These are phyloP conservation scores for Globisporangium takayamanum DNA, from an alignment of 352 stramenopile species.

Conservation along the genomic window DNA sequence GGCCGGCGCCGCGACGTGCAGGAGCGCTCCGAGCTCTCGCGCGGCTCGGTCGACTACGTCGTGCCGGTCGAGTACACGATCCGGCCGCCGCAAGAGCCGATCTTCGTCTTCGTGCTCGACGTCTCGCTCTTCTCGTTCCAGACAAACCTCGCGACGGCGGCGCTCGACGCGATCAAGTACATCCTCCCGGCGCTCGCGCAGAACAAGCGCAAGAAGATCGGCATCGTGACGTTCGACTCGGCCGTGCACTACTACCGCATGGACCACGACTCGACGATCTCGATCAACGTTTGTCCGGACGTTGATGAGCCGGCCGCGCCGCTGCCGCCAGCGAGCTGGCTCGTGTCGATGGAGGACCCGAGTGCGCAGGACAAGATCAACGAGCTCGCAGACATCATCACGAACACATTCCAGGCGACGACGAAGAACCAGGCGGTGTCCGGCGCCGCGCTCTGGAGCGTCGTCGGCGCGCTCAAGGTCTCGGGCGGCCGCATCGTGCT, in stretches of 20 bases:
- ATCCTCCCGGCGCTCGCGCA: constrained; percentile 63
- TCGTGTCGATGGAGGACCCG: constrained; percentile 78
- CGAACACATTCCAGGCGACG: constrained; percentile 55
- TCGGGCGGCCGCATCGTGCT: constrained; percentile 64
- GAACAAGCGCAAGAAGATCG: constrained; percentile 83
- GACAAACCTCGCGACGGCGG: constrained; percentile 49
- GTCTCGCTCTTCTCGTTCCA: constrained; percentile 84
- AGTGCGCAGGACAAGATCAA: constrained; percentile 62
- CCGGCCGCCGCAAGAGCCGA: constrained; percentile 73
- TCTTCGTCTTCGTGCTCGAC: constrained; percentile 85
- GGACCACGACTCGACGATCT: constrained; percentile 59
- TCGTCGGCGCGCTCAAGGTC: constrained; percentile 58
- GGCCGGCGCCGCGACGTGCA: constrained; percentile 75
- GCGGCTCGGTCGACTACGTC: constrained; percentile 83
- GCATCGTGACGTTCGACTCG: constrained; percentile 85
- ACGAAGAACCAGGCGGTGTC: constrained; percentile 77
- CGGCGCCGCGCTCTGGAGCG: constrained; percentile 68
- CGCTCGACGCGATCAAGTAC: constrained; percentile 75
- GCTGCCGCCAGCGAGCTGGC: constrained; percentile 67
- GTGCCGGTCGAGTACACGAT: constrained; percentile 80
- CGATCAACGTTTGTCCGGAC: constrained; percentile 70
- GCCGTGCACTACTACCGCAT: constrained; percentile 85
- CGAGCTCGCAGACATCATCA: constrained; percentile 63
- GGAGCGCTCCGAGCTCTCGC: constrained; percentile 71
- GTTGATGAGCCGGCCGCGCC: constrained; percentile 74